A percentile compares a stretch with the other conserved stretches of the same genome.
Conservation (phyloP, 768 basidiomycete species). For the Mycena galericulata region DNA sequence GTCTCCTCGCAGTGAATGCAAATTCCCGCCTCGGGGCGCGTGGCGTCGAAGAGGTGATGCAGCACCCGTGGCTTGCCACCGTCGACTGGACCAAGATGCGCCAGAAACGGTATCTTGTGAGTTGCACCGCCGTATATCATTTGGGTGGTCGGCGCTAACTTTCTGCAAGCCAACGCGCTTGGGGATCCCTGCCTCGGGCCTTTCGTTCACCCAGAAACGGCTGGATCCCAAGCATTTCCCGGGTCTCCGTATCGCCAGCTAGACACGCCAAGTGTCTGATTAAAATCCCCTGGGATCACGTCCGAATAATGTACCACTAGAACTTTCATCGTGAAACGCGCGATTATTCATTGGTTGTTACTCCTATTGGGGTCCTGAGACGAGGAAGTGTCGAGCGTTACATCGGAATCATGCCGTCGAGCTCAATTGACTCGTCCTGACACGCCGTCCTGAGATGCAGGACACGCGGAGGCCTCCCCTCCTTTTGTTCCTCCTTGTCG, state of each 20-base stretch:
- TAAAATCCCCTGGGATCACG: background rate
- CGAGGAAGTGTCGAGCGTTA: constrained; percentile 9
- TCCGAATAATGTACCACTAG: background rate
- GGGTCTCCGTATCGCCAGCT: constrained; percentile 7
- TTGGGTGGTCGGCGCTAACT: constrained; percentile 15
- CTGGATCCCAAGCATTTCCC: constrained; percentile 11
- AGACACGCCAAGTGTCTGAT: background rate
- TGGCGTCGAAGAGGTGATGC: constrained; percentile 47
- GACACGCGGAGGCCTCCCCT: background rate
- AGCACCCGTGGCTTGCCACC: constrained; percentile 58
- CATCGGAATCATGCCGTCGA: background rate
- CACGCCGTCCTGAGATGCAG: background rate
- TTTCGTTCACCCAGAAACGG: background rate
- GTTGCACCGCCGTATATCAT: constrained; percentile 35
- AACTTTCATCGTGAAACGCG: background rate
- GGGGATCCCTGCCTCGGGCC: constrained; percentile 6
- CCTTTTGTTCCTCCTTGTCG: constrained; percentile 3
- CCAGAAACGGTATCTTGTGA: constrained; percentile 57
- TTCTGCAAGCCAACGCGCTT: constrained; percentile 51
- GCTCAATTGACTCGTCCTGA: background rate
- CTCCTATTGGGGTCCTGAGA: background rate
- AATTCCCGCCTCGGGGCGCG: constrained; percentile 53
- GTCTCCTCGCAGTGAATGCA: constrained; percentile 53
- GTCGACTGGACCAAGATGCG: constrained; percentile 63
- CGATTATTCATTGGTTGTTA: background rate